Evolutionary conservation across 2,329 filamentous ascomycete species (phyloP), one percentile per base, ranked within the genome.

Genomic region (Plenodomus biglobosus): DNA sequence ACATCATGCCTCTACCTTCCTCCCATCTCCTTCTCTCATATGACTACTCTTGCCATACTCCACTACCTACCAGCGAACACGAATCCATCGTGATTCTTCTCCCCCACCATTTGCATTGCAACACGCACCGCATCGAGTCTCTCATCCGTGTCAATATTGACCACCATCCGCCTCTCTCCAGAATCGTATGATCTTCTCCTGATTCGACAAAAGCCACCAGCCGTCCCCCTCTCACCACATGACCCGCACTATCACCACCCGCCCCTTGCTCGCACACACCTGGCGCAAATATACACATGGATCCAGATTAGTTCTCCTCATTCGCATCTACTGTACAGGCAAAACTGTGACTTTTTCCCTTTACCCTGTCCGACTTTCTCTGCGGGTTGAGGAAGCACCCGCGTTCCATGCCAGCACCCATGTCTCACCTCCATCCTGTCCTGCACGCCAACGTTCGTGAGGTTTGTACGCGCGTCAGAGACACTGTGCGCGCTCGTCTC

Each of bases 271-370:
- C 67, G 0, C 67, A 70, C 59, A 80, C 65, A 27, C 68, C 69
- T 17, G 77, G 61, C 2, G 75, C 75, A n/a, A 55, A 65, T 65
- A 44, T 80, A 70, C 37, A 81, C 78, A 51, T 80, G 80, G 21
- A 72, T 70, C 68, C 71, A 76, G n/a, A 46, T 80, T 78, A 52
- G n/a, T 78, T 76, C 37, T 69, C 66, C 65, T 78, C 79, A 39
- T 78, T 76, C 6, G 79, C 80, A 58, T 82, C 79, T 30, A 82
- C 79, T 30, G 82, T 77, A 48, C 82, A 82, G 1, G 77, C 73
- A n/a, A 51, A 82, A 70, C 46, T 78, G 78, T 49, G 79, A 80
- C 38, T 66, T 66, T 10, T 66, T 66, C 1, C 75, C 53, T 50
- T 67, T 69, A 2, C 73, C 74, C 1, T 44, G 38, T 38, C 66